A percentile compares a stretch with the other conserved stretches of the same genome.
Evolutionary conservation across 1,284 basidiomycete species (phyloP).

Genomic region (Tylopilus sp.): DNA sequence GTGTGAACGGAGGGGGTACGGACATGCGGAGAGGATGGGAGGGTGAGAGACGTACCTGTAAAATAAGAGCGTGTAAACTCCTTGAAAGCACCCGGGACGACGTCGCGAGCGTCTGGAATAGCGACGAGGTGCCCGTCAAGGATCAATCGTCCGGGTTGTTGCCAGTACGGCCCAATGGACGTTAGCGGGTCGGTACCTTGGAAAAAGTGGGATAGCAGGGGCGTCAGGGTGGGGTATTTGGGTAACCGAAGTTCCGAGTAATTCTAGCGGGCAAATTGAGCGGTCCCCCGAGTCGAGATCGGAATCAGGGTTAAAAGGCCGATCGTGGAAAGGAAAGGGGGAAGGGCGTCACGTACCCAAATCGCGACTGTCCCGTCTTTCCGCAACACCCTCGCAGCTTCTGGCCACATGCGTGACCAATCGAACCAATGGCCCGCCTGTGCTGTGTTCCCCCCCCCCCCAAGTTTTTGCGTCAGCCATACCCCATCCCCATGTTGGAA

Average conservation of each 20-base stretch:
- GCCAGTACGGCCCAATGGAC: constrained; percentile 72
- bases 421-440: constrained; percentile 91
- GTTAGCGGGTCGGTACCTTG: constrained; percentile 52
- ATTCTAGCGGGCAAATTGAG: constrained; percentile 41
- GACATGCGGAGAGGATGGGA: too few relatives aligned
- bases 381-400: constrained; percentile 61
- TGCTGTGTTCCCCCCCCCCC: constrained; percentile 38
- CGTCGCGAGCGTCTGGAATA: constrained; percentile 55
- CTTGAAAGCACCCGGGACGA: constrained; percentile 36
- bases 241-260: constrained; percentile 80
- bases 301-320: too few relatives aligned
- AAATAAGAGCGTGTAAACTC: constrained; percentile 37
- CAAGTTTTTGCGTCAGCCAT: not conserved
- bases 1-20: not conserved
- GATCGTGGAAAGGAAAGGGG: not conserved
- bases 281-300: too few relatives aligned
- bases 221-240: constrained; percentile 53
- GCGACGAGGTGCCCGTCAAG: constrained; percentile 69
- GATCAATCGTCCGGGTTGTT: constrained; percentile 76
- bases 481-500: too few relatives aligned
- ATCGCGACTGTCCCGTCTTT: constrained; percentile 71
- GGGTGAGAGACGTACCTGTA: constrained; percentile 16
- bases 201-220: constrained; percentile 58
- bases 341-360: constrained; percentile 52
- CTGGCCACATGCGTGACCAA: constrained; percentile 68